Conservation (phyloP, 345 rosid genomes). For the Isatis tinctoria region DNA sequence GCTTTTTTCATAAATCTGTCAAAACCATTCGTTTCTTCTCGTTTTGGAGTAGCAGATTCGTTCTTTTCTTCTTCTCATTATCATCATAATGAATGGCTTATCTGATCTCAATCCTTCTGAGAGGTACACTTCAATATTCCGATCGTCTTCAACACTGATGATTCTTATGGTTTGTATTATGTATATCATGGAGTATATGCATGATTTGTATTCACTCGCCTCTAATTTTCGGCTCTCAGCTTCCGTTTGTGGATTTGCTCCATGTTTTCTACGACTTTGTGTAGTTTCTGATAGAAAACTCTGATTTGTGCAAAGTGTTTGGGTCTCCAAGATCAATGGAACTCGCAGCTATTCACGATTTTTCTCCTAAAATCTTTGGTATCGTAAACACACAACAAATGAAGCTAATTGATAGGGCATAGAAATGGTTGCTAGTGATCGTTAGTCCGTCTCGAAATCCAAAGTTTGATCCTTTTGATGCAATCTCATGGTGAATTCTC, state of each 20-base stretch:
- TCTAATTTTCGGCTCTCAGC: background rate
- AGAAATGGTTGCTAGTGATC: background rate
- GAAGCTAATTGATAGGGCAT: background rate
- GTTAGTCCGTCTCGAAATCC: too few species aligned
- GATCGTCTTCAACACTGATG: background rate
- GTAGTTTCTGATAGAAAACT: background rate
- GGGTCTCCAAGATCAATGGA: conserved; percentile 13
- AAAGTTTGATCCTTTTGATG: conserved; percentile 2
- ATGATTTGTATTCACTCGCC: background rate
- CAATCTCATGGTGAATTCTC: background rate
- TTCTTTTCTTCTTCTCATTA: background rate
- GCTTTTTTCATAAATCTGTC: background rate
- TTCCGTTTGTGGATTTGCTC: background rate
- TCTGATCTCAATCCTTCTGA: conserved; percentile 24
- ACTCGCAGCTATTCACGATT: background rate
- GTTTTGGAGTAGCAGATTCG: background rate
- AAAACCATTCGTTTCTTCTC: conserved; percentile 6
- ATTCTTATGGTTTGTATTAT: background rate
- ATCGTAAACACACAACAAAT: too few species aligned
- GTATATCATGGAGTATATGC: too few species aligned
- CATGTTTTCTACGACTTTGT: background rate
- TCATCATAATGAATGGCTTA: conserved; percentile 25
- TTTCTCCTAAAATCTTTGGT: background rate
- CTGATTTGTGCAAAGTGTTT: background rate
- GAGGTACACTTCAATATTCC: conserved; percentile 3